phyloP scores from a whole-genome alignment of 2,329 filamentous ascomycete species.

The Pyrenochaeta sp. region DNA sequence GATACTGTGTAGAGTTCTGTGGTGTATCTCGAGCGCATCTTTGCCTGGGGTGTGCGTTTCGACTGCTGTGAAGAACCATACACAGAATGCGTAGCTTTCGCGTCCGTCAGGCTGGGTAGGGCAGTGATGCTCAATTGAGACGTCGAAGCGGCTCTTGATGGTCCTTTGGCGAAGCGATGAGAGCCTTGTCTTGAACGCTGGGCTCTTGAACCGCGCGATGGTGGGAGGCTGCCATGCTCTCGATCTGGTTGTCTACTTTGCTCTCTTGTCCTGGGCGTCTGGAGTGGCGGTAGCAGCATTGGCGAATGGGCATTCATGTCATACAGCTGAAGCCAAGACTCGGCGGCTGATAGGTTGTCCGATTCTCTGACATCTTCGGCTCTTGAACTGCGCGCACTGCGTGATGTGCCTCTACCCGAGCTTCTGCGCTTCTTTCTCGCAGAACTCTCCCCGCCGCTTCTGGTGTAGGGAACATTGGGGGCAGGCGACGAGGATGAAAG shows the following conservation, averaged over 20 bases:
- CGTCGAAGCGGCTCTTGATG: conserved; percentile 12
- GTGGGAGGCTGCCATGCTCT: conserved; percentile 7
- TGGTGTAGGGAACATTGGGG: conserved; percentile 22
- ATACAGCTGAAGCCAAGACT: conserved; percentile 17
- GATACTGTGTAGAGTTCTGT: conserved; percentile 71
- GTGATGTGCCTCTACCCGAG: conserved; percentile 5
- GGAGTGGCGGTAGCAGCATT: conserved; percentile 4
- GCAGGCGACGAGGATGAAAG: conserved; percentile 21
- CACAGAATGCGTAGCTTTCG: conserved; percentile 10
- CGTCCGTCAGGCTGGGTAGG: conserved; percentile 31
- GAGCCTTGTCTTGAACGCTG: conserved; percentile 19
- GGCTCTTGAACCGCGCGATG: conserved; percentile 11
- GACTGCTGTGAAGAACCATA: conserved; percentile 15
- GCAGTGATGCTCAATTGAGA: conserved; percentile 39
- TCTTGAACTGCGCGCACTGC: conserved; percentile 8
- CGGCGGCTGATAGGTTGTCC: conserved; percentile 10
- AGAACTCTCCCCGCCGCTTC: conserved; percentile 2
- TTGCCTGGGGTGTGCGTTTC: conserved; percentile 16
- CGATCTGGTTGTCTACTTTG: conserved; percentile 6
- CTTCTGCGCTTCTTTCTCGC: conserved; percentile 2
- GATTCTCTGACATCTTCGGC: conserved; percentile 2
- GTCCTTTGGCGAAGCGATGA: conserved; percentile 5
- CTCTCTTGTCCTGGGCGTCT: conserved; percentile 5
- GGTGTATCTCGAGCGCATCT: conserved; percentile 36
- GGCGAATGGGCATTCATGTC: conserved; percentile 13